These are phyloP conservation scores for button mushroom (Agaricus bisporus) DNA, from an alignment of 768 basidiomycete species.

Conservation along the genomic window DNA sequence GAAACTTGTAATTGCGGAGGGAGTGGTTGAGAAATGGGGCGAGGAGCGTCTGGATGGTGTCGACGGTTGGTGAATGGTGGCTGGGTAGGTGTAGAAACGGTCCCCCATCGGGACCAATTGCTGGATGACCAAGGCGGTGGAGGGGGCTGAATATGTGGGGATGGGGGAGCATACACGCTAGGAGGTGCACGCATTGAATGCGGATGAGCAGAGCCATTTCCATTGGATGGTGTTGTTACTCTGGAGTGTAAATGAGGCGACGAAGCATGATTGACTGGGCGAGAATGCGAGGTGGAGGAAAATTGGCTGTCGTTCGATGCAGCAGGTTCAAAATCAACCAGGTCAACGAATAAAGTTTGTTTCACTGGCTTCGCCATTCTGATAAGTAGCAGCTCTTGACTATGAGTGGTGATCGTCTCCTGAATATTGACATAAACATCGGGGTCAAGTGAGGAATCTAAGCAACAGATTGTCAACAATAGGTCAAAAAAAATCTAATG, in stretches of 20 bases:
- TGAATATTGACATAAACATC: conserved; percentile 68
- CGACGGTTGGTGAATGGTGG: conserved; percentile 34
- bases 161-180: conserved; percentile 5
- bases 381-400: conserved; percentile 66
- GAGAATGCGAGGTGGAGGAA: background rate
- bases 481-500: background rate
- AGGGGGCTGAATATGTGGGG: conserved; percentile 14
- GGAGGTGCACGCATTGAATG: conserved; percentile 11
- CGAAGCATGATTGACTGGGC: conserved; percentile 3
- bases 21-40: background rate
- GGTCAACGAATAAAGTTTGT: conserved; percentile 69
- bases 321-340: conserved; percentile 56
- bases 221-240: conserved; percentile 10
- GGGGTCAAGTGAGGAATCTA: conserved; percentile 16
- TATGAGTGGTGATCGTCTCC: conserved; percentile 69
- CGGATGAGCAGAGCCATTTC: conserved; percentile 5
- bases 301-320: conserved; percentile 22
- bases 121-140: conserved; percentile 38
- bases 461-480: conserved; percentile 6
- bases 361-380: conserved; percentile 57
- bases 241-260: conserved; percentile 4
- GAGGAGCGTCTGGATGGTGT: background rate
- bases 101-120: conserved; percentile 31
- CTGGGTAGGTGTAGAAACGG: conserved; percentile 37
- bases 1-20: conserved; percentile 33